Evolutionary conservation across 805 yeast species (phyloP), one percentile per base, ranked within the genome.

Genomic region (Kazachstania taianensis): DNA sequence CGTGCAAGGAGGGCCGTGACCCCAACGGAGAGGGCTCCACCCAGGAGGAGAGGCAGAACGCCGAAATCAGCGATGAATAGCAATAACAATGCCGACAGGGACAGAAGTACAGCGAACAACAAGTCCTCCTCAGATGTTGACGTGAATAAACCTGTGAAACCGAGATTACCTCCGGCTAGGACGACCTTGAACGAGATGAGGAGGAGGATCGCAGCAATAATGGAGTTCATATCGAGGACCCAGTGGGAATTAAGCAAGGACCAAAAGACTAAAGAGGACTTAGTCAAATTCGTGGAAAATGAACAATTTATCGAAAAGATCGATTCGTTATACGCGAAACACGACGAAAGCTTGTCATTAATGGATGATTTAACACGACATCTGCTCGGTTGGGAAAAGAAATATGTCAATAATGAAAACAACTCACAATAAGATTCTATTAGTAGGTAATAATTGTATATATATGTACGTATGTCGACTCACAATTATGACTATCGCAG

Each of bases 211-310:
- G 80, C 84, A 2, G 94, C 96, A 1, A 89, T 89, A 15, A 62
- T 89, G 48, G 97, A 92, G 59, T 92, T 87, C 69, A 72, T 89
- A 18, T 84, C 87, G 9, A 69, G 94, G 36, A 81, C 94, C 2
- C 95, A 86, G 56, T 59, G 78, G 42, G 97, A 89, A 51, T 62
- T 89, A 41, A 78, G 79, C 32, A 73, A 72, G 35, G 95, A 86
- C 47, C 78, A 78, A 45, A 62, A 68, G n/a, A 72, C 69, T 29
- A 75, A 77, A 37, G 64, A 61, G 20, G 69, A 65, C 39, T 52
- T 77, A 35, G 61, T 72, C 18, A 62, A 63, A 37, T 70, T 63
- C 49, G 67, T 66, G 8, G 68, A 64, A 40, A 71, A 65, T 35
- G 63, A 60, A 16, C 49, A 45, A 14, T 56, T 59, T 39, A 63